Evolutionary conservation across 108 stramenopile species (phyloP).

Genomic region (Fragilariopsis cylindrus): DNA sequence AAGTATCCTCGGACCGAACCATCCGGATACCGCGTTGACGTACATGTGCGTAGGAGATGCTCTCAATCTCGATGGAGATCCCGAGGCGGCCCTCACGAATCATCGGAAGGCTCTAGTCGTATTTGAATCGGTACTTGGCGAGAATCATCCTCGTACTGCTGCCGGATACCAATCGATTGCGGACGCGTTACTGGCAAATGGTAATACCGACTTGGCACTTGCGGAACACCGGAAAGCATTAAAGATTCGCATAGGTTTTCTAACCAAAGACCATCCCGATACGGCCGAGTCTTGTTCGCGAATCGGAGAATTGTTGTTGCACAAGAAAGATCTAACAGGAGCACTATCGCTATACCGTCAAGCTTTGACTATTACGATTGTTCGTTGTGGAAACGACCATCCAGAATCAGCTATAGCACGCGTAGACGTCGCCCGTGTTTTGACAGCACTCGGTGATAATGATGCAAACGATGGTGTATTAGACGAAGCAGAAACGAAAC

Average conservation of each 20-base stretch:
- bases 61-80: slow-evolving; percentile 20
- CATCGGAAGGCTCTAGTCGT: slow-evolving; percentile 30
- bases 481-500: neutral
- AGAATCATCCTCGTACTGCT: slow-evolving; percentile 35
- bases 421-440: slow-evolving; percentile 29
- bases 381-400: slow-evolving; percentile 33
- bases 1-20: slow-evolving; percentile 25
- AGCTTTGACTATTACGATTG: slow-evolving; percentile 29
- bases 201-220: slow-evolving; percentile 33
- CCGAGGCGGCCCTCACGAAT: slow-evolving; percentile 24
- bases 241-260: slow-evolving; percentile 21
- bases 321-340: slow-evolving; percentile 26
- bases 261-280: slow-evolving; percentile 35
- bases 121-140: slow-evolving; percentile 28
- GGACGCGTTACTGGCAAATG: slow-evolving; percentile 24
- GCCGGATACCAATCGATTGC: slow-evolving; percentile 25
- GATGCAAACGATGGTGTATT: slow-evolving; percentile 27
- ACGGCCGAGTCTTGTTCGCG: slow-evolving; percentile 25
- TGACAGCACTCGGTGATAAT: slow-evolving; percentile 33
- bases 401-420: slow-evolving; percentile 29
- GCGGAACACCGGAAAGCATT: slow-evolving; percentile 35
- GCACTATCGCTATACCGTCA: slow-evolving; percentile 30
- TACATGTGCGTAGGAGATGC: slow-evolving; percentile 26
- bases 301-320: slow-evolving; percentile 27
- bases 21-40: slow-evolving; percentile 36